These are phyloP conservation scores for Yarrowia deformans DNA, from an alignment of 805 yeast genomes.

Conservation along the genomic window DNA sequence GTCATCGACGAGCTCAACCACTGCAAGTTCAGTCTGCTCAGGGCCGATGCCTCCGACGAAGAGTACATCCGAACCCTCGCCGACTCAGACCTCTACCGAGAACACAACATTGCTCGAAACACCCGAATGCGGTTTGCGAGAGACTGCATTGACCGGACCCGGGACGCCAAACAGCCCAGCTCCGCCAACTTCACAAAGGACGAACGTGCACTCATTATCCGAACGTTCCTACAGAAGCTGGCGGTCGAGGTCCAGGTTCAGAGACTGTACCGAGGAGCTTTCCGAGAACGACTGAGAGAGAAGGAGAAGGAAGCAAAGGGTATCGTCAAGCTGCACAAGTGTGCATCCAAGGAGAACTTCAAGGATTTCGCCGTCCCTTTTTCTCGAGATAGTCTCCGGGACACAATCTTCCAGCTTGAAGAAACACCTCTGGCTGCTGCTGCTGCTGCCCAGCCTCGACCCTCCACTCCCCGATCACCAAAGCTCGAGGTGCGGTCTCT, in stretches of 20 bases:
- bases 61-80: constrained; percentile 57
- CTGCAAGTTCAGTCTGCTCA: constrained; percentile 53
- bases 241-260: constrained; percentile 72
- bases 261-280: constrained; percentile 62
- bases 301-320: constrained; percentile 17
- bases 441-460: neutral
- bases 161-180: constrained; percentile 34
- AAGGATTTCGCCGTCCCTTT: neutral
- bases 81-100: constrained; percentile 61
- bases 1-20: constrained; percentile 46
- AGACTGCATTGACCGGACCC: constrained; percentile 47
- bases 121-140: constrained; percentile 54
- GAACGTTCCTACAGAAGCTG: constrained; percentile 57
- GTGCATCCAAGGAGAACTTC: constrained; percentile 18
- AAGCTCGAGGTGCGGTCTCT: constrained; percentile 14
- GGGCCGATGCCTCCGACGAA: constrained; percentile 55
- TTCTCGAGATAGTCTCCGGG: constrained; percentile 13
- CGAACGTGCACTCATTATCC: constrained; percentile 57
- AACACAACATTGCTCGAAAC: constrained; percentile 58
- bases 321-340: constrained; percentile 19
- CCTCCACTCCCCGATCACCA: constrained; percentile 21
- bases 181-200: constrained; percentile 47
- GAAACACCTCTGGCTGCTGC: neutral
- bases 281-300: constrained; percentile 42
- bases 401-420: constrained; percentile 20